A percentile compares a stretch with the other conserved stretches of the same genome.
These are phyloP conservation scores for Babesia bigemina DNA, from an alignment of 169 alveolate genomes.

Conservation along the genomic window DNA sequence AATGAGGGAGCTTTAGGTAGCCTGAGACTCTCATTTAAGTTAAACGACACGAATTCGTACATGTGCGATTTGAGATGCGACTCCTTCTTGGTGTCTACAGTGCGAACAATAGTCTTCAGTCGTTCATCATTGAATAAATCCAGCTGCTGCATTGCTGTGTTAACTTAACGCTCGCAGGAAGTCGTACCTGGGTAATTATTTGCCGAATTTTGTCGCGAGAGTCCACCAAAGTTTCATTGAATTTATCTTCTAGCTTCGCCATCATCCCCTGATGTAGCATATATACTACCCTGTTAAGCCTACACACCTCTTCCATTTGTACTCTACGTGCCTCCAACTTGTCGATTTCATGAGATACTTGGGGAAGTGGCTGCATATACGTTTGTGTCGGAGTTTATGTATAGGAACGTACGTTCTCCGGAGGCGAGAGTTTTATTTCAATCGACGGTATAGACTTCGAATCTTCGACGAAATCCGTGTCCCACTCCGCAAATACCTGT, in stretches of 20 bases:
- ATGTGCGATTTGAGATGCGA: slow-evolving; percentile 5
- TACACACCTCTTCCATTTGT: slow-evolving; percentile 73
- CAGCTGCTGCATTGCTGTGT: slow-evolving; percentile 9
- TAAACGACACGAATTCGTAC: background rate
- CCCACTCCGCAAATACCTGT: slow-evolving; percentile 51
- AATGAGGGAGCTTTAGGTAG: slow-evolving; percentile 28
- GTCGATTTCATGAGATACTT: slow-evolving; percentile 73
- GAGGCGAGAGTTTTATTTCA: slow-evolving; percentile 79
- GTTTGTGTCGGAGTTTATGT: background rate
- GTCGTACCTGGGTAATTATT: slow-evolving; percentile 41
- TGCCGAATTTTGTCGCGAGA: slow-evolving; percentile 51
- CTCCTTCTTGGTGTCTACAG: slow-evolving; percentile 22
- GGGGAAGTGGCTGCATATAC: slow-evolving; percentile 75
- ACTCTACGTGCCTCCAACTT: slow-evolving; percentile 69
- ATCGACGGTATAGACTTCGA: slow-evolving; percentile 79
- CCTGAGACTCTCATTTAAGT: background rate
- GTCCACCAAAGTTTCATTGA: slow-evolving; percentile 52
- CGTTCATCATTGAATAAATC: slow-evolving; percentile 36
- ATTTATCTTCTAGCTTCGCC: slow-evolving; percentile 62
- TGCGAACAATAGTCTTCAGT: slow-evolving; percentile 22
- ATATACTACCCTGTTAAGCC: background rate
- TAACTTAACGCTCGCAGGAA: background rate
- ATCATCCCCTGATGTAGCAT: slow-evolving; percentile 57
- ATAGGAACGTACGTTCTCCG: slow-evolving; percentile 71
- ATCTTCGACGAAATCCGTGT: slow-evolving; percentile 51